These are phyloP conservation scores for Phanerochaete sordida DNA, from an alignment of 768 basidiomycete species.

Conservation along the genomic window DNA sequence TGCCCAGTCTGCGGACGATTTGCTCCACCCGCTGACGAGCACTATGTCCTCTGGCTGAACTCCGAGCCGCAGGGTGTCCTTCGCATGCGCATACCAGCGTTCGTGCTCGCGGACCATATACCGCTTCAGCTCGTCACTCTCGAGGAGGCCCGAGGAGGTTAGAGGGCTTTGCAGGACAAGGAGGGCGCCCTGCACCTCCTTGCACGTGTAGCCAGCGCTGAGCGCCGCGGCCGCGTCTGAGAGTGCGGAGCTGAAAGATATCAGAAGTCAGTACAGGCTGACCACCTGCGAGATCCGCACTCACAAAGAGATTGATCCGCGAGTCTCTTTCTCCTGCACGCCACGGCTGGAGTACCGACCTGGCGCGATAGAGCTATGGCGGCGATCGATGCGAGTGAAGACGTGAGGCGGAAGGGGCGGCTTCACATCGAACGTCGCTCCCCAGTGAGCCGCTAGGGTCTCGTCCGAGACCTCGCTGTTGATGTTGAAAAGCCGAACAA, in stretches of 20 bases:
- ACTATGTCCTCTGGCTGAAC: neutral
- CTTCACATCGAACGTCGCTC: neutral
- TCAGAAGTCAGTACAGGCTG: neutral
- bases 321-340: neutral
- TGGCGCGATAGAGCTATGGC: neutral
- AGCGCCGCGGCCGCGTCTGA: neutral
- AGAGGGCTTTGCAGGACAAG: neutral
- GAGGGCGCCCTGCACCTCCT: neutral
- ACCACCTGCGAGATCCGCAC: neutral
- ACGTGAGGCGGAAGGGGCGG: neutral
- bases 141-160: neutral
- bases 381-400: neutral
- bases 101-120: neutral
- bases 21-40: neutral
- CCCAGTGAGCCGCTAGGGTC: neutral
- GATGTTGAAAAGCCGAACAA: conserved; percentile 10
- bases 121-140: neutral
- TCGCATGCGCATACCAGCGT: neutral
- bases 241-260: neutral
- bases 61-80: neutral
- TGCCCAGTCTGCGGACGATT: neutral
- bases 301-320: neutral
- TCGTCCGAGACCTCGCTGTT: neutral
- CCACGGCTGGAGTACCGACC: neutral
- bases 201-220: neutral